These are phyloP conservation scores for Cyclotella atomus DNA, from an alignment of 108 stramenopile species.

Conservation along the genomic window DNA sequence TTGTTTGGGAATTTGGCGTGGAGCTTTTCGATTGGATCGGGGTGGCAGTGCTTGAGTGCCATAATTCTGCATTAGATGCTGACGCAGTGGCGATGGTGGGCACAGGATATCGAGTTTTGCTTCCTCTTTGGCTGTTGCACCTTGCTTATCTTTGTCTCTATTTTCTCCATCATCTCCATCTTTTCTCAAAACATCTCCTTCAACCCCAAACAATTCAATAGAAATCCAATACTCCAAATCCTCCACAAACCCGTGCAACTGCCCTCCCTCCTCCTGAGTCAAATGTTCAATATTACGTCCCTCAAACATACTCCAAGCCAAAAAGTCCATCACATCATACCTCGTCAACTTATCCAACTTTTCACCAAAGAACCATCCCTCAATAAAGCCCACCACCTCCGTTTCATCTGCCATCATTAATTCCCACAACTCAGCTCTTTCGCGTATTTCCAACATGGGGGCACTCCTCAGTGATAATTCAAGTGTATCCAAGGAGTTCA, in stretches of 20 bases:
- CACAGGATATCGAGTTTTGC: neutral
- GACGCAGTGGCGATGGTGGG: constrained; percentile 22
- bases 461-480: constrained; percentile 74
- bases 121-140: neutral
- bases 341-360: constrained; percentile 71
- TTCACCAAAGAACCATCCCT: constrained; percentile 88
- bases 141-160: constrained; percentile 2
- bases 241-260: constrained; percentile 71
- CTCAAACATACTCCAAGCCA: constrained; percentile 87
- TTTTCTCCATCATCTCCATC: neutral
- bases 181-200: constrained; percentile 16
- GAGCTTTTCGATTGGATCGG: constrained; percentile 19
- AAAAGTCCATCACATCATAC: constrained; percentile 85
- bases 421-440: constrained; percentile 70
- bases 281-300: constrained; percentile 90
- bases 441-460: constrained; percentile 71
- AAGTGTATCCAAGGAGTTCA: constrained; percentile 76
- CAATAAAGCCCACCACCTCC: constrained; percentile 60
- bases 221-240: constrained; percentile 74
- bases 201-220: constrained; percentile 65
- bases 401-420: constrained; percentile 67
- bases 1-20: constrained; percentile 47
- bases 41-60: constrained; percentile 1
- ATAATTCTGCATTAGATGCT: constrained; percentile 27
- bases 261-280: constrained; percentile 68